Base-by-base conservation (phyloP, 805 yeast species). In the Teunomyces cretensis region DNA sequence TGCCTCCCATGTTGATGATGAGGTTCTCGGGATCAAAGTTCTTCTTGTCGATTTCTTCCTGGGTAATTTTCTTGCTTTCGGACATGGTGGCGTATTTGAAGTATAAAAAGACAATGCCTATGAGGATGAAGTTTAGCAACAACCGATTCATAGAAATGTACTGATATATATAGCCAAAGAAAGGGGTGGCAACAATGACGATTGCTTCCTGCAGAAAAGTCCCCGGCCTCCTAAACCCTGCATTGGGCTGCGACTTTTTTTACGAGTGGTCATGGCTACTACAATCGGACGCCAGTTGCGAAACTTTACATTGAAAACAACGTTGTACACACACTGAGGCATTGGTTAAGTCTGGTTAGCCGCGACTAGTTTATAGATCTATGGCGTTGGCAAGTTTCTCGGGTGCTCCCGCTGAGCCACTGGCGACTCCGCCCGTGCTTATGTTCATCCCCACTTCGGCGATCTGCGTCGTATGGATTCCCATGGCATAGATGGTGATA, bases 401-500 rank as follows among this genome's bases (percentile, higher is more conserved):
- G 5, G 49, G 49, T 24, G 45, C 39, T 4, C 51, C 51, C 2
- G 41, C 41, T 26, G 39, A 30, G 3, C 61, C 57, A 24, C 43
- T 52, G 15, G 74, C 64, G 11, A 56, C 54, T 1, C 76, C 76
- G 1, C 76, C 77, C 11, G 76, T 72, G 49, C 74, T 67, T 9
- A 54, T 44, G 39, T 62, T 67, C 28, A 64, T 52, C 1, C 76
- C 76, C 1, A 72, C 73, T 49, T 72, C 83, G 0, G 82, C 76
- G 9, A 78, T 72, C 60, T 72, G 52, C 26, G 63, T 60, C 5
- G 72, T 61, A 32, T 76, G 76, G 26, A 78, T 49, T 41, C 74
- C 70, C 65, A 81, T 74, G 14, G 79, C 72, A 50, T 79, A 78
- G 42, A 84, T 65, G 39, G 82, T 77, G 59, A 84, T 74, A 48